Percentiles rank a stretch among this genome's conserved stretches.
These are phyloP conservation scores for Macaranga tanarius DNA, from an alignment of 441 rosid genomes.

Conservation along the genomic window DNA sequence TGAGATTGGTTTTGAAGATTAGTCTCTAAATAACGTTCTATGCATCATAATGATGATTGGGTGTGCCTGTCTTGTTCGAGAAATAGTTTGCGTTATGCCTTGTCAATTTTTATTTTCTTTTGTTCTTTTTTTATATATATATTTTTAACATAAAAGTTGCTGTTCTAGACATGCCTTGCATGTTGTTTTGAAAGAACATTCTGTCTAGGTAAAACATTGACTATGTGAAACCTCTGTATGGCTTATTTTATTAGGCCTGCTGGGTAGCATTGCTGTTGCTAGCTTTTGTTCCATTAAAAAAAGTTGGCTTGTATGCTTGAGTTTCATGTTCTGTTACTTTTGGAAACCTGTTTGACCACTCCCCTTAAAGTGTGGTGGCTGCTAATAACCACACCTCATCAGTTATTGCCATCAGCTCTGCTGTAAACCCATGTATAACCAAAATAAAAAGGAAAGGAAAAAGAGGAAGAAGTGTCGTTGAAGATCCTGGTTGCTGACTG, in stretches of 20 bases:
- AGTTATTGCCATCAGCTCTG: too few species aligned
- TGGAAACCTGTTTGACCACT: not conserved
- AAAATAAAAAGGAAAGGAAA: too few species aligned
- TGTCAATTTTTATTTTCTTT: conserved; percentile 2
- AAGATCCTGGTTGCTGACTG: too few species aligned
- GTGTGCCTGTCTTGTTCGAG: not conserved
- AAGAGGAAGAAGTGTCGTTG: too few species aligned
- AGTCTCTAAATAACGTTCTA: not conserved
- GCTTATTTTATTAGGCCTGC: not conserved
- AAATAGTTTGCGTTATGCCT: not conserved
- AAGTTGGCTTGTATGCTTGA: not conserved
- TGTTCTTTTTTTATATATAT: not conserved
- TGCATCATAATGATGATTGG: not conserved
- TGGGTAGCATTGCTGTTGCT: not conserved
- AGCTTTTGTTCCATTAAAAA: not conserved
- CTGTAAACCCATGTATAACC: too few species aligned
- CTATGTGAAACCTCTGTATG: not conserved
- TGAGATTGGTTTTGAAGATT: not conserved
- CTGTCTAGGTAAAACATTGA: not conserved
- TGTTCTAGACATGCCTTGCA: not conserved
- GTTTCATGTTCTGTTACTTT: not conserved
- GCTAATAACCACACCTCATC: not conserved
- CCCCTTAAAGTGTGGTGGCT: not conserved
- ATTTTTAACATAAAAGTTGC: not conserved
- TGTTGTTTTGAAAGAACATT: not conserved